These are phyloP conservation scores for Kregervanrija fluxuum DNA, from an alignment of 805 yeast genomes.

Conservation along the genomic window DNA sequence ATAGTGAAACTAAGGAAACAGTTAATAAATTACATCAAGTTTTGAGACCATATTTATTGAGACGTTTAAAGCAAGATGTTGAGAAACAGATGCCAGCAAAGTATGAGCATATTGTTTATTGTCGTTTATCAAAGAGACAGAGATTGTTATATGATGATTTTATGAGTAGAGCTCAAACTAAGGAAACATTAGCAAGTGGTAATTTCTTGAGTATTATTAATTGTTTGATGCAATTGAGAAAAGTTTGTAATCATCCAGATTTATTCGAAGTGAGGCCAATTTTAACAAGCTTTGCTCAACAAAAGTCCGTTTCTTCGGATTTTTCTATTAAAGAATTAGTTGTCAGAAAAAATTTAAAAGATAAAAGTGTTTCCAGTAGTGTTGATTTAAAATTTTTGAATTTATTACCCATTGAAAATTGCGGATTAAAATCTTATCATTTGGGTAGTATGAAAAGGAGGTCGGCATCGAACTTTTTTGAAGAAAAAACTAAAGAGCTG, in stretches of 20 bases:
- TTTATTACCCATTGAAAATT: conserved; percentile 45
- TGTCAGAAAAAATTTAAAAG: conserved; percentile 27
- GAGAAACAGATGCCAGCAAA: conserved; percentile 99
- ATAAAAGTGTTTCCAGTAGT: background rate
- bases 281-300: conserved; percentile 79
- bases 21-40: conserved; percentile 89
- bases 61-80: conserved; percentile 92
- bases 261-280: conserved; percentile 94
- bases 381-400: conserved; percentile 56
- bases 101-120: conserved; percentile 89
- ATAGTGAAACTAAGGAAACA: conserved; percentile 76
- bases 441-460: conserved; percentile 35
- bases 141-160: conserved; percentile 90
- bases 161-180: conserved; percentile 94
- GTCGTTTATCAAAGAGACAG: conserved; percentile 89
- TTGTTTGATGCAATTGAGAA: conserved; percentile 95
- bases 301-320: conserved; percentile 48
- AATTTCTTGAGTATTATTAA: conserved; percentile 92
- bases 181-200: conserved; percentile 88
- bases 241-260: conserved; percentile 89
- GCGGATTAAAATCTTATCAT: conserved; percentile 34
- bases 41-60: conserved; percentile 80
- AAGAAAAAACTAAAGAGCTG: conserved; percentile 36
- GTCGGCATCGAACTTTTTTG: conserved; percentile 41
- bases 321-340: conserved; percentile 37